phyloP scores from a whole-genome alignment of 352 stramenopile species.

The Phytophthora pisi region DNA sequence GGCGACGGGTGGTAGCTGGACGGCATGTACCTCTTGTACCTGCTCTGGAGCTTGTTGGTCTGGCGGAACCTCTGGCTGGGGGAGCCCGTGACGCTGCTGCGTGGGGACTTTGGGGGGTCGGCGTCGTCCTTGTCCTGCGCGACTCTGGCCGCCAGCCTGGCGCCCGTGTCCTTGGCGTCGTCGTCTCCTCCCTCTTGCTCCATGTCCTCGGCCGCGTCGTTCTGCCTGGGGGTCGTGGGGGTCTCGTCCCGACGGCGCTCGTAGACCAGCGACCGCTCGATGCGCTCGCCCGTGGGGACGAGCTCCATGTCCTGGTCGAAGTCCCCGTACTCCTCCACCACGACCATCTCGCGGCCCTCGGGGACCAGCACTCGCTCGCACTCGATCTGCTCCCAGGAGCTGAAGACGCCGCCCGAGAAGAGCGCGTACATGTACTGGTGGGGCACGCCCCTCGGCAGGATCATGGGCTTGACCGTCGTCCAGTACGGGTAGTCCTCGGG shows the following conservation, averaged over 20 bases:
- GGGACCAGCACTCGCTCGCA: slow-evolving; percentile 75
- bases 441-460: slow-evolving; percentile 84
- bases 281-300: slow-evolving; percentile 57
- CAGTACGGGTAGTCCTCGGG: slow-evolving; percentile 97
- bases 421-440: slow-evolving; percentile 93
- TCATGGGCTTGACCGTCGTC: slow-evolving; percentile 93
- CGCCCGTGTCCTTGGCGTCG: slow-evolving; percentile 15
- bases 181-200: slow-evolving; percentile 4
- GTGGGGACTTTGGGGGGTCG: slow-evolving; percentile 30
- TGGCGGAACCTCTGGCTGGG: slow-evolving; percentile 63
- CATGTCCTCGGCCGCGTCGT: slow-evolving; percentile 23
- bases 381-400: slow-evolving; percentile 82
- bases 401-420: slow-evolving; percentile 86
- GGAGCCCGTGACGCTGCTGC: slow-evolving; percentile 38
- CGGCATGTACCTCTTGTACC: slow-evolving; percentile 81
- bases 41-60: slow-evolving; percentile 73
- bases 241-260: slow-evolving; percentile 46
- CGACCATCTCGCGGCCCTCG: slow-evolving; percentile 80
- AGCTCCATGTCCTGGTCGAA: slow-evolving; percentile 73
- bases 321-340: slow-evolving; percentile 76
- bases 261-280: slow-evolving; percentile 70
- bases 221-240: slow-evolving; percentile 8
- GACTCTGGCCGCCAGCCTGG: slow-evolving; percentile 9
- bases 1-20: slow-evolving; percentile 71
- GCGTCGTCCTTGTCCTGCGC: slow-evolving; percentile 21